Conservation (phyloP, 768 basidiomycete species). For the Suillus spraguei region DNA sequence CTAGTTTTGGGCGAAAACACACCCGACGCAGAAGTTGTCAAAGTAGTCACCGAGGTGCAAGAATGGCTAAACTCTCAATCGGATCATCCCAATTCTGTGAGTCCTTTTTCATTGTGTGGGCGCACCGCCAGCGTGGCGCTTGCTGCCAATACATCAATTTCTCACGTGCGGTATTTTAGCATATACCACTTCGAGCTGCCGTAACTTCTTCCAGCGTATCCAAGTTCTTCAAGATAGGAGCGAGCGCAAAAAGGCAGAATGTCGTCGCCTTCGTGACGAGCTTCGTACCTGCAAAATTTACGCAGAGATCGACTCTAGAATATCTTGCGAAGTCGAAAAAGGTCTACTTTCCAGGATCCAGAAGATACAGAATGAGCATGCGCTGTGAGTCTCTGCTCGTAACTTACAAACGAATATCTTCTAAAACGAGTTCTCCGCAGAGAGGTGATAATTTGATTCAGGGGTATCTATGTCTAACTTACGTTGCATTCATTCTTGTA, state of each 20-base stretch:
- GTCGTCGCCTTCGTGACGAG: slow-evolving; percentile 34
- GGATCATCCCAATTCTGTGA: slow-evolving; percentile 40
- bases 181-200: slow-evolving; percentile 32
- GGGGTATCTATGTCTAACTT: slow-evolving; percentile 7
- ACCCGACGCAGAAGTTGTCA: slow-evolving; percentile 35
- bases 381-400: slow-evolving; percentile 24
- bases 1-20: slow-evolving; percentile 35
- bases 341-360: slow-evolving; percentile 35
- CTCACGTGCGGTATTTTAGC: slow-evolving; percentile 31
- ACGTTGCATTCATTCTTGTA: slow-evolving; percentile 24
- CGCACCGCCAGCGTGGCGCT: not conserved
- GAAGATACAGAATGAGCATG: slow-evolving; percentile 32
- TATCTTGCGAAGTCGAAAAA: slow-evolving; percentile 37
- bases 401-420: not conserved
- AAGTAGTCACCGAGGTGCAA: slow-evolving; percentile 49
- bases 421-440: not conserved
- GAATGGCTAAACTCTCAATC: slow-evolving; percentile 48
- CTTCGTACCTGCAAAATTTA: slow-evolving; percentile 31
- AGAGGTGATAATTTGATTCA: slow-evolving; percentile 7
- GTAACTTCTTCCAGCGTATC: slow-evolving; percentile 41
- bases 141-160: slow-evolving; percentile 9
- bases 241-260: slow-evolving; percentile 32
- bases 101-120: slow-evolving; percentile 16
- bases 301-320: slow-evolving; percentile 35
- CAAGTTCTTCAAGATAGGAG: slow-evolving; percentile 38